Percentiles rank a stretch among this genome's conserved stretches.
Evolutionary conservation across 169 alveolate species (phyloP).

Genomic region (Pseudocohnilembus persalinus): DNA sequence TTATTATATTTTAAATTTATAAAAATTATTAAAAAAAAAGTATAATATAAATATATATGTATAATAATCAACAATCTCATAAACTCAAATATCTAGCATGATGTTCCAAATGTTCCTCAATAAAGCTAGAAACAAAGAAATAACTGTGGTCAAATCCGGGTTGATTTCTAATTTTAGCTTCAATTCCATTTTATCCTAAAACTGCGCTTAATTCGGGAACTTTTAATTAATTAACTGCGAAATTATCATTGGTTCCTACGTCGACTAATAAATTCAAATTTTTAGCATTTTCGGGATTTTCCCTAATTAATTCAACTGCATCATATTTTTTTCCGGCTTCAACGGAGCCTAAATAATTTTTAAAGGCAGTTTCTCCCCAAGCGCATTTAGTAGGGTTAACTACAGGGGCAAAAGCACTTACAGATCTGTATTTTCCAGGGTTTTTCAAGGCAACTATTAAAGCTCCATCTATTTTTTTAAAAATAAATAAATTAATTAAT

Average conservation of each 20-base stretch:
- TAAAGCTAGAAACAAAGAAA: constrained; percentile 71
- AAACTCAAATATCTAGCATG: constrained; percentile 61
- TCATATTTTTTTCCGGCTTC: constrained; percentile 54
- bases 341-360: constrained; percentile 66
- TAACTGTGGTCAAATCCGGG: constrained; percentile 74
- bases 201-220: constrained; percentile 39
- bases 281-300: constrained; percentile 10
- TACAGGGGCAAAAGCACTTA: constrained; percentile 77
- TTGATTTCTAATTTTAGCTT: constrained; percentile 32
- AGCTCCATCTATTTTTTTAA: constrained; percentile 74
- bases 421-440: constrained; percentile 56
- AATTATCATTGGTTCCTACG: constrained; percentile 66
- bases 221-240: constrained; percentile 32
- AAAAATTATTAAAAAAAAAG: too few relatives aligned
- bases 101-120: constrained; percentile 62
- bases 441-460: constrained; percentile 66
- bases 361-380: constrained; percentile 81
- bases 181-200: constrained; percentile 48
- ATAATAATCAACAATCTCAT: too few relatives aligned
- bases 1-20: too few relatives aligned
- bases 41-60: too few relatives aligned
- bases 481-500: too few relatives aligned
- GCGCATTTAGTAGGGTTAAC: constrained; percentile 55
- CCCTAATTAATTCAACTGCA: constrained; percentile 31
- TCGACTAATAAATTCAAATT: constrained; percentile 58